Evolutionary conservation across 2,329 filamentous ascomycete species (phyloP).

Genomic region (Fusarium sp.): DNA sequence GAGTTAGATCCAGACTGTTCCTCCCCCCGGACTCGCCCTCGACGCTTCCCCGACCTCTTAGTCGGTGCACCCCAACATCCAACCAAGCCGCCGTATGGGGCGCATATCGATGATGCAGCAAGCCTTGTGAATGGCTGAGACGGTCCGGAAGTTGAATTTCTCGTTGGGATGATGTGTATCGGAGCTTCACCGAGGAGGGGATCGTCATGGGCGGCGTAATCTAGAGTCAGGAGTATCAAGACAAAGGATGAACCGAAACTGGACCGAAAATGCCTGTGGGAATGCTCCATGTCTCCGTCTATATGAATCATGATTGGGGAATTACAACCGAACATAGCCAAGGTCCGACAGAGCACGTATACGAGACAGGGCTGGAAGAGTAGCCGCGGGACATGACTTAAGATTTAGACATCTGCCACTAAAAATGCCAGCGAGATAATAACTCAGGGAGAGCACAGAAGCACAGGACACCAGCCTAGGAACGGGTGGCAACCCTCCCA

Average conservation of each 20-base stretch:
- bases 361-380: constrained; percentile 5
- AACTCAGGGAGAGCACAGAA: not conserved
- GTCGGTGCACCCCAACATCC: not conserved
- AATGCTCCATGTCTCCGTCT: constrained; percentile 31
- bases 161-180: not conserved
- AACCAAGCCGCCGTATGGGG: not conserved
- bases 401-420: not conserved
- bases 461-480: not conserved
- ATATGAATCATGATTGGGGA: constrained; percentile 5
- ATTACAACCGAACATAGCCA: constrained; percentile 30
- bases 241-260: constrained; percentile 2
- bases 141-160: not conserved
- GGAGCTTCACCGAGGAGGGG: constrained; percentile 29
- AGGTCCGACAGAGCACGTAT: constrained; percentile 16
- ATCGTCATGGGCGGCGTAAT: not conserved
- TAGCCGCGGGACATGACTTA: constrained; percentile 5
- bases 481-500: constrained; percentile 4
- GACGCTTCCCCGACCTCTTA: not conserved
- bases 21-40: not conserved
- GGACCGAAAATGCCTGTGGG: constrained; percentile 3
- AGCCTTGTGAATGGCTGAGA: not conserved
- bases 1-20: not conserved
- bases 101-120: not conserved
- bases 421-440: not conserved
- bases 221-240: constrained; percentile 4